A percentile compares a stretch with the other conserved stretches of the same genome.
These are phyloP conservation scores for Ceriops decandra DNA, from an alignment of 345 rosid genomes.

Conservation along the genomic window DNA sequence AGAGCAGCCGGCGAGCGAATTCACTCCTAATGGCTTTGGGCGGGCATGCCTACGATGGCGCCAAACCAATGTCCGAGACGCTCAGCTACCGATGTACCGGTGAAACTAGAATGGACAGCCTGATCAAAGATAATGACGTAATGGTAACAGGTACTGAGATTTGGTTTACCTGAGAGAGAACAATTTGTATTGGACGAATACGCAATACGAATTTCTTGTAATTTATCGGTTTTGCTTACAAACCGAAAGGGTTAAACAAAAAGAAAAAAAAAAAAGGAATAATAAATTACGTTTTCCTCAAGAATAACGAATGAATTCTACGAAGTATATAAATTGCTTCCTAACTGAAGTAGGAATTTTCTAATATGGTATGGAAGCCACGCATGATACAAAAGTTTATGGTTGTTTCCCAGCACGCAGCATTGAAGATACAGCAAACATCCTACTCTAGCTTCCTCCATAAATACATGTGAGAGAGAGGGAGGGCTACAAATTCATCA, in stretches of 20 bases:
- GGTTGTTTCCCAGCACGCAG: slow-evolving; percentile 22
- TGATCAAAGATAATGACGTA: neutral
- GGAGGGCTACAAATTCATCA: slow-evolving; percentile 4
- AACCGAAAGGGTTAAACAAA: neutral
- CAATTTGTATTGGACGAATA: neutral
- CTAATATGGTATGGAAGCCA: slow-evolving; percentile 12
- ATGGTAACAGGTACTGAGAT: neutral
- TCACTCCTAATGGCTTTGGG: neutral
- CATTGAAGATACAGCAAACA: slow-evolving; percentile 30
- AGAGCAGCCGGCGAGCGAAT: slow-evolving; percentile 2
- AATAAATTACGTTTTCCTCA: slow-evolving; percentile 18
- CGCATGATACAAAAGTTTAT: slow-evolving; percentile 13
- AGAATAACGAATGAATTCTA: neutral
- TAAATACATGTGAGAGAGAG: neutral
- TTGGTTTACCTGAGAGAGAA: neutral
- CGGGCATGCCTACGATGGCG: neutral
- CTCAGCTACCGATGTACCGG: neutral
- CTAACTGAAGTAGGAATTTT: slow-evolving; percentile 8
- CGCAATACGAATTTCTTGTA: neutral
- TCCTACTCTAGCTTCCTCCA: neutral
- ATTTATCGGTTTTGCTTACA: neutral
- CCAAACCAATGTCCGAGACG: neutral
- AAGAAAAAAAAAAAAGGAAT: too few species aligned
- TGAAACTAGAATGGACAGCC: neutral
- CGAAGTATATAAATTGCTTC: slow-evolving; percentile 27